Conservation (phyloP, 2,329 filamentous ascomycete species). For the Aspergillus udagawae region DNA sequence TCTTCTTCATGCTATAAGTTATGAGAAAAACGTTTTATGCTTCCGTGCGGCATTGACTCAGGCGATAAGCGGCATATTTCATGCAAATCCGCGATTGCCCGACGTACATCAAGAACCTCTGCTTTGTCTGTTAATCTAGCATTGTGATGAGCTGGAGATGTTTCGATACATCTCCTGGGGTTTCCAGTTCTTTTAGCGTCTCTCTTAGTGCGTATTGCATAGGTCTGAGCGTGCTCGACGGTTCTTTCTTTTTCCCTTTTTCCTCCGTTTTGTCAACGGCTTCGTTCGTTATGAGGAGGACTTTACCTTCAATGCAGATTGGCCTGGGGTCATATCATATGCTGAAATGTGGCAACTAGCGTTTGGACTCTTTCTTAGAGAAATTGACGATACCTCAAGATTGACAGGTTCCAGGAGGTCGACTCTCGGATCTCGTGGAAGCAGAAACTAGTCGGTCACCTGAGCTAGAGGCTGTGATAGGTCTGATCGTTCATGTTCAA, state of each 20-base stretch:
- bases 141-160: neutral
- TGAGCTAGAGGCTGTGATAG: neutral
- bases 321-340: neutral
- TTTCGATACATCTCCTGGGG: conserved; percentile 3
- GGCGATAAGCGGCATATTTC: neutral
- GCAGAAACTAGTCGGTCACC: neutral
- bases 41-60: no score
- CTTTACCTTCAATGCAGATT: neutral
- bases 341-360: neutral
- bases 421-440: neutral
- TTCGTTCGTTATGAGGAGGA: conserved; percentile 3
- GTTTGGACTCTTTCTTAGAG: neutral
- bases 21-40: neutral
- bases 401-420: neutral
- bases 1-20: neutral
- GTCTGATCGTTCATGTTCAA: neutral
- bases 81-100: neutral
- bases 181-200: conserved; percentile 13
- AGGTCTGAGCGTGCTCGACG: conserved; percentile 14
- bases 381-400: neutral
- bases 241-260: neutral
- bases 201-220: conserved; percentile 15
- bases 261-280: neutral
- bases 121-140: neutral
- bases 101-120: neutral